These are phyloP conservation scores for Trichoderma semiorbis DNA, from an alignment of 2,329 filamentous ascomycete genomes.

Conservation along the genomic window DNA sequence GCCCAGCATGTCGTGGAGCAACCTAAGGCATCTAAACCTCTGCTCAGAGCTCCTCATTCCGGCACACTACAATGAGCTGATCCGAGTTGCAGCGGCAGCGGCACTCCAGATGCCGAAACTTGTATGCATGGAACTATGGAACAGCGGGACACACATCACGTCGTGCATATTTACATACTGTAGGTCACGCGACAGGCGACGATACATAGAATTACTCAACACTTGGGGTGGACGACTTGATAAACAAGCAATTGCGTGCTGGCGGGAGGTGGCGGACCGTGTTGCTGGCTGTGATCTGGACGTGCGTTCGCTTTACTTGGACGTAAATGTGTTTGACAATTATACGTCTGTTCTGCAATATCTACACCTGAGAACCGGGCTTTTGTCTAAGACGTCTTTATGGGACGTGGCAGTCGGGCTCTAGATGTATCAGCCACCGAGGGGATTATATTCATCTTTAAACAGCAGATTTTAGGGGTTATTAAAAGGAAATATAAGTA, in stretches of 20 bases:
- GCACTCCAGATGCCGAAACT: background rate
- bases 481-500: too few relatives aligned
- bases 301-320: background rate
- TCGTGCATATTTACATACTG: background rate
- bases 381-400: background rate
- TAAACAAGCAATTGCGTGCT: background rate
- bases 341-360: background rate
- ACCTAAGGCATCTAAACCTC: background rate
- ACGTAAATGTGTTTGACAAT: background rate
- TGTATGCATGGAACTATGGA: background rate
- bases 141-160: background rate
- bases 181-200: background rate
- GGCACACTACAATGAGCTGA: background rate
- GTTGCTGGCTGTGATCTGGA: background rate
- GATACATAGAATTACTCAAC: background rate
- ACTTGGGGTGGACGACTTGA: background rate
- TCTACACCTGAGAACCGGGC: accelerated
- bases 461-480: too few relatives aligned
- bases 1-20: background rate
- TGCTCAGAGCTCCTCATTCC: background rate
- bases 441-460: too few relatives aligned
- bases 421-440: background rate
- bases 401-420: background rate
- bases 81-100: background rate
- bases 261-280: background rate